Evolutionary conservation across 345 rosid species (phyloP).

Genomic region (Gossypium arboreum): DNA sequence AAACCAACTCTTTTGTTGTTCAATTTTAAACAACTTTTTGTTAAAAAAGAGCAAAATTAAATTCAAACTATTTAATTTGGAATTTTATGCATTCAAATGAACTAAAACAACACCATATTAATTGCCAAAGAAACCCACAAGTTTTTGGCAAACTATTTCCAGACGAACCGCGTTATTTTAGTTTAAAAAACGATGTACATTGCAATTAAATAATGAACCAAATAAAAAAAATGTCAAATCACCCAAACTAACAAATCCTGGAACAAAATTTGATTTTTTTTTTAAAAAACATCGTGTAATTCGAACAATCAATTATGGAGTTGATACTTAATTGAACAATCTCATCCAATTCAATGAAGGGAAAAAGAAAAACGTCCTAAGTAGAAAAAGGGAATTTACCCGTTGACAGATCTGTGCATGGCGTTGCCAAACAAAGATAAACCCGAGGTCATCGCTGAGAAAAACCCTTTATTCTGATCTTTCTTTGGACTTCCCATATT

Average conservation of each 20-base stretch:
- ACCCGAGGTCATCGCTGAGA: slow-evolving; percentile 64
- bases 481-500: slow-evolving; percentile 51
- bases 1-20: background rate
- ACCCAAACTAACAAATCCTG: background rate
- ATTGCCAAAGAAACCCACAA: background rate
- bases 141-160: background rate
- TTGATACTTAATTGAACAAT: background rate
- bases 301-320: background rate
- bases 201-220: slow-evolving; percentile 3
- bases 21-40: background rate
- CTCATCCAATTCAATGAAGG: background rate
- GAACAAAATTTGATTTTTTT: background rate
- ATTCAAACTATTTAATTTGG: background rate
- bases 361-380: too few species aligned
- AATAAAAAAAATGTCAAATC: background rate
- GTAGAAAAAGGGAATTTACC: slow-evolving; percentile 25
- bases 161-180: background rate
- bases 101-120: background rate
- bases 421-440: slow-evolving; percentile 61
- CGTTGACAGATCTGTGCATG: slow-evolving; percentile 68
- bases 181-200: background rate
- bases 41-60: background rate
- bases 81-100: background rate
- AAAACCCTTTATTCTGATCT: slow-evolving; percentile 52
- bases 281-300: background rate